These are phyloP conservation scores for Aspergillus jensenii DNA, from an alignment of 2,329 filamentous ascomycete genomes.

Conservation along the genomic window DNA sequence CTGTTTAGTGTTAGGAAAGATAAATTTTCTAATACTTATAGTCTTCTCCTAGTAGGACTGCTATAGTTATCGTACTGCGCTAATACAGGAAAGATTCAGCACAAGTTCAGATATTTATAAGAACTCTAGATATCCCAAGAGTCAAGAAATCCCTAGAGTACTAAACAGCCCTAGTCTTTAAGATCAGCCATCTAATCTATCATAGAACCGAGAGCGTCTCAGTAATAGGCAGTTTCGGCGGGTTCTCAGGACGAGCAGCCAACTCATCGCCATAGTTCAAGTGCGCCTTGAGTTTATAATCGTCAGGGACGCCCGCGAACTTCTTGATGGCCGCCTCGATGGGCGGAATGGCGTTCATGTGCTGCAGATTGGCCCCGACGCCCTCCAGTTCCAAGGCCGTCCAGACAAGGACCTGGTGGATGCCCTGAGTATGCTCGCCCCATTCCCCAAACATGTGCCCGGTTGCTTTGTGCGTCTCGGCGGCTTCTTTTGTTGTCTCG, in stretches of 20 bases:
- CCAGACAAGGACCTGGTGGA: not conserved
- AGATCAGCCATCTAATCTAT: not conserved
- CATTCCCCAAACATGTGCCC: not conserved
- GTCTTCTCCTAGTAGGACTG: no score
- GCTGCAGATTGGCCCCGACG: not conserved
- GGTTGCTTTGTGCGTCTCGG: not conserved
- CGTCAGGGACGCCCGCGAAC: not conserved
- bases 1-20: no score
- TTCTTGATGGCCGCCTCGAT: not conserved
- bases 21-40: no score
- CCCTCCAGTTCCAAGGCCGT: not conserved
- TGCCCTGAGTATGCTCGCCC: not conserved
- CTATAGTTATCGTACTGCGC: no score
- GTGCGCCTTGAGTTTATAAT: not conserved
- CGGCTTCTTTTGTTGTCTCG: not conserved
- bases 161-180: no score
- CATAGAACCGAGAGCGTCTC: not conserved
- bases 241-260: not conserved
- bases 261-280: not conserved
- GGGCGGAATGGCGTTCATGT: not conserved
- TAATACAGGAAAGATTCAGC: no score
- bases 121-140: no score
- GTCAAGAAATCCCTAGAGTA: no score
- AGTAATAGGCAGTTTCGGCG: not conserved
- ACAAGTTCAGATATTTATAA: no score